Percentiles rank a stretch among this genome's conserved stretches.
These are phyloP conservation scores for Penicillium frequentans DNA, from an alignment of 2,329 filamentous ascomycete genomes.

Conservation along the genomic window DNA sequence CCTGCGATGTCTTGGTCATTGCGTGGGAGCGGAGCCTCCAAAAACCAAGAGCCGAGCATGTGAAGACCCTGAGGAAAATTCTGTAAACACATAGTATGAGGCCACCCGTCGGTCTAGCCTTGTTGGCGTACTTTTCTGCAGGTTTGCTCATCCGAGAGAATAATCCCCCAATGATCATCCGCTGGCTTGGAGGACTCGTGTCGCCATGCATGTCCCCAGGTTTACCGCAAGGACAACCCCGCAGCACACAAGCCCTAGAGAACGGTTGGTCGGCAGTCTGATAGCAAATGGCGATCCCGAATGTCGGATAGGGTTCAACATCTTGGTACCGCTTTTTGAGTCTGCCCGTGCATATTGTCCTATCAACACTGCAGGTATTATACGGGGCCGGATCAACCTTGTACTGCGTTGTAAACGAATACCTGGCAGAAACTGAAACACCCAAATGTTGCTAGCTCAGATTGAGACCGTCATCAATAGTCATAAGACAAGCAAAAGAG, in stretches of 20 bases:
- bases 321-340: background rate
- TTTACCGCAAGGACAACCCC: constrained; percentile 22
- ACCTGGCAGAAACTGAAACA: background rate
- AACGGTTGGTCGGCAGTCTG: constrained; percentile 14
- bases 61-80: constrained; percentile 15
- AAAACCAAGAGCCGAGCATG: constrained; percentile 27
- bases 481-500: background rate
- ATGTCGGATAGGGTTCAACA: background rate
- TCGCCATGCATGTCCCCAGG: constrained; percentile 16
- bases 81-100: background rate
- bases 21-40: constrained; percentile 14
- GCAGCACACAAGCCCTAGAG: constrained; percentile 15
- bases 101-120: background rate
- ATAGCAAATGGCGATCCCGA: constrained; percentile 6
- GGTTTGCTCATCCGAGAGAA: constrained; percentile 2
- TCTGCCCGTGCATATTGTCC: background rate
- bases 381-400: background rate
- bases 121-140: background rate
- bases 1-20: constrained; percentile 1
- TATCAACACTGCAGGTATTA: background rate
- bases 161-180: constrained; percentile 7
- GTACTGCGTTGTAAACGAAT: background rate
- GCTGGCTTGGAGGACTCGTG: constrained; percentile 10
- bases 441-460: background rate
- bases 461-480: background rate